These are phyloP conservation scores for Globisporangium nodosum DNA, from an alignment of 352 stramenopile species.

Conservation along the genomic window DNA sequence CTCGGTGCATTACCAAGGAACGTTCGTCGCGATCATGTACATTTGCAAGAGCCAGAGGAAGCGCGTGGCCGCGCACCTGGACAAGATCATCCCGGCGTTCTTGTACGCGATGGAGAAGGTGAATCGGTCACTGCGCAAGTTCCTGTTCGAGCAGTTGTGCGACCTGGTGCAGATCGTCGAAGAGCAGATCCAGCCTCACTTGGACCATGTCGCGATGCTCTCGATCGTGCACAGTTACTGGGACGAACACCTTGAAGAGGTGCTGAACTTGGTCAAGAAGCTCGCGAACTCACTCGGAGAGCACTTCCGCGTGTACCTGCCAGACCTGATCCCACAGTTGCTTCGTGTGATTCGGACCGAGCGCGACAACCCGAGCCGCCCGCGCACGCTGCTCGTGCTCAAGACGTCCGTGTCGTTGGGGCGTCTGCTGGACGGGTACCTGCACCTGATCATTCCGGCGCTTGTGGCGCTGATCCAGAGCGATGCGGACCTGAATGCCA, in stretches of 20 bases:
- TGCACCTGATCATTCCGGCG: conserved; percentile 81
- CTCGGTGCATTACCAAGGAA: conserved; percentile 95
- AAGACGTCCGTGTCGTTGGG: conserved; percentile 77
- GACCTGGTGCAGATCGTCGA: conserved; percentile 96
- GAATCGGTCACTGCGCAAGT: conserved; percentile 88
- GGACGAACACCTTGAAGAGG: conserved; percentile 92
- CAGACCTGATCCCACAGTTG: conserved; percentile 84
- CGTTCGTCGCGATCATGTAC: conserved; percentile 98
- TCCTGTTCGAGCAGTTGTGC: conserved; percentile 95
- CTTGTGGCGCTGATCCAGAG: conserved; percentile 81
- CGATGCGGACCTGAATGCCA: conserved; percentile 72
- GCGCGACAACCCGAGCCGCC: conserved; percentile 55
- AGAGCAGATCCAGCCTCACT: conserved; percentile 92
- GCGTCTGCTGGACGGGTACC: conserved; percentile 71
- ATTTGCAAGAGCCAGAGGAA: conserved; percentile 97
- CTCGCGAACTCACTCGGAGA: conserved; percentile 80
- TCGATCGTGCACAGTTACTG: conserved; percentile 82
- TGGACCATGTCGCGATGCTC: conserved; percentile 79
- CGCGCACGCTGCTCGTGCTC: conserved; percentile 69
- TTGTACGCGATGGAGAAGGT: conserved; percentile 90
- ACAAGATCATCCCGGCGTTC: conserved; percentile 97
- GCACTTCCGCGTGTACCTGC: conserved; percentile 86
- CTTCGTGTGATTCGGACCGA: conserved; percentile 82
- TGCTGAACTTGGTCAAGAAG: conserved; percentile 97
- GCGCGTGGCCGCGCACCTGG: conserved; percentile 93